These are phyloP conservation scores for Eutrema japonicum DNA, from an alignment of 345 rosid species.

Conservation along the genomic window DNA sequence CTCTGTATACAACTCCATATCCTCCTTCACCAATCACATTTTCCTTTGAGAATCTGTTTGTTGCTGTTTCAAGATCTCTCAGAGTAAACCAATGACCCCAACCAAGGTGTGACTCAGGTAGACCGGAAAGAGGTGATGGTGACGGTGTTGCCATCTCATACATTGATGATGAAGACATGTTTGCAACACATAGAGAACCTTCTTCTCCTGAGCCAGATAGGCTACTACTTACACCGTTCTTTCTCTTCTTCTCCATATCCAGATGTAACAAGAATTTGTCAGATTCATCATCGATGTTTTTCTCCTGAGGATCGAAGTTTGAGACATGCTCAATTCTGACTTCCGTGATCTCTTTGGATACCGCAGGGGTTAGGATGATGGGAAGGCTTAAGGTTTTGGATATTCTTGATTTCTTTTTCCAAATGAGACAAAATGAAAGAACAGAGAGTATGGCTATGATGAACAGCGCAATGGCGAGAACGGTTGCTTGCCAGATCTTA, in stretches of 20 bases:
- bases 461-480: constrained; percentile 68
- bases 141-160: constrained; percentile 70
- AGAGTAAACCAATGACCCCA: constrained; percentile 99
- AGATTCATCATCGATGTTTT: constrained; percentile 67
- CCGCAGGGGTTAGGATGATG: constrained; percentile 69
- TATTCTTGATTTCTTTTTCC: constrained; percentile 67
- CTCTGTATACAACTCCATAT: constrained; percentile 88
- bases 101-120: constrained; percentile 90
- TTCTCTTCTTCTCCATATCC: constrained; percentile 67
- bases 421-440: constrained; percentile 65
- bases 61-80: constrained; percentile 82
- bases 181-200: constrained; percentile 54
- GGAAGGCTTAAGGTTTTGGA: constrained; percentile 57
- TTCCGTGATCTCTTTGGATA: constrained; percentile 95
- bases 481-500: constrained; percentile 80
- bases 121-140: constrained; percentile 83
- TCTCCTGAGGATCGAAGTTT: constrained; percentile 68
- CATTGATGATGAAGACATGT: constrained; percentile 67
- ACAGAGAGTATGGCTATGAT: constrained; percentile 66
- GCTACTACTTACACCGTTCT: constrained; percentile 63
- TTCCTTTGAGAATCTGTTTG: constrained; percentile 69
- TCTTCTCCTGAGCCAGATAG: constrained; percentile 85
- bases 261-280: constrained; percentile 72
- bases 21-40: constrained; percentile 64
- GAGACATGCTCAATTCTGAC: constrained; percentile 78